A percentile compares a stretch with the other conserved stretches of the same genome.
Conservation (phyloP, 129 eudicot species). For the Helichrysum umbraculigerum region DNA sequence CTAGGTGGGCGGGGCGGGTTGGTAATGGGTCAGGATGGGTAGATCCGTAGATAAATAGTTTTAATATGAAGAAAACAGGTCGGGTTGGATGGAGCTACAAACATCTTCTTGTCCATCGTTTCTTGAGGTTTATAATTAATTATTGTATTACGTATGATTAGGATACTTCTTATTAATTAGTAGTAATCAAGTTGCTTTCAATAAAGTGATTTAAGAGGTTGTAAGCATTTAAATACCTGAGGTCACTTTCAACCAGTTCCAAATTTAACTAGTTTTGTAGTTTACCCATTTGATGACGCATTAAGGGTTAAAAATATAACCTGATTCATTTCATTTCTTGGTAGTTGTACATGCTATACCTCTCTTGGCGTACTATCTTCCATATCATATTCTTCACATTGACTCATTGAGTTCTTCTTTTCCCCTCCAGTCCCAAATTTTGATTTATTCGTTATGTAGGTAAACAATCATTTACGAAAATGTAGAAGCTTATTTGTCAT, state of each 20-base stretch:
- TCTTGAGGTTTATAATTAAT: no score
- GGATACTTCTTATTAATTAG: no score
- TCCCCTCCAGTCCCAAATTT: neutral
- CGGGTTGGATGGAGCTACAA: neutral
- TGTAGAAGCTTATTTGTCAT: neutral
- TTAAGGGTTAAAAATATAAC: no score
- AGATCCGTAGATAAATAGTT: neutral
- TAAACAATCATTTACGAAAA: neutral
- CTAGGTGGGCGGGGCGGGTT: neutral
- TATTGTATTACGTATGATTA: no score
- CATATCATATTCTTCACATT: neutral
- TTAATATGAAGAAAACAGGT: neutral
- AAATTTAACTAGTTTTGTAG: no score
- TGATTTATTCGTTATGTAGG: constrained; percentile 1
- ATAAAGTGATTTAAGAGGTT: no score
- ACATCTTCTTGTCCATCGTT: neutral
- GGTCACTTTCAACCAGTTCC: no score
- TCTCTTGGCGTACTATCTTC: neutral
- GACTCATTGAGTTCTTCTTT: neutral
- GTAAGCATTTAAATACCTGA: no score
- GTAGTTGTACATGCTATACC: neutral
- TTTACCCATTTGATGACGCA: no score
- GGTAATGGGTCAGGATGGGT: neutral
- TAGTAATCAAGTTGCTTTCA: no score
- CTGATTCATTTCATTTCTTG: no score